Base-by-base conservation (phyloP, 2,329 filamentous ascomycete genomes). In the Lecanicillium sp. region DNA sequence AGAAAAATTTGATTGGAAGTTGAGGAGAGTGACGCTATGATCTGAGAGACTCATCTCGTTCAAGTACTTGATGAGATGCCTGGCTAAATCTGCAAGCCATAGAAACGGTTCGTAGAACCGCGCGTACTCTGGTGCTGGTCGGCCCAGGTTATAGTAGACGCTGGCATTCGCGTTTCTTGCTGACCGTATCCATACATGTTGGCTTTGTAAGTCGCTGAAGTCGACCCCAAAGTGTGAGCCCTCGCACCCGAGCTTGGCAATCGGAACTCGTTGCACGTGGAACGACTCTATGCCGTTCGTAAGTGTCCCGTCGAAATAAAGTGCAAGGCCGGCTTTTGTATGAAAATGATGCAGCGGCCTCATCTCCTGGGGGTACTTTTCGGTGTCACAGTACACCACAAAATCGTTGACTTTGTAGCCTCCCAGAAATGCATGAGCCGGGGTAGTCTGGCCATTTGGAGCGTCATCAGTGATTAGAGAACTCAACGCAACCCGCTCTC, bases 11-110 rank as follows among this genome's bases (percentile, higher is more conserved):
- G 42, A 41, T 8, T 66, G 61, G 45, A 92, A 89, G 37, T 77
- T 60, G 3, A 60, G 39, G 0, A 88, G 62, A 0, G 59, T 57
- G 2, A 83, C 69, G 2, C 51, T 52, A 0, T 47, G 49, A 0
- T 48, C 35, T 11, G 46, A 44, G 8, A 56, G 46, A 3, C 55
- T 47, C 42, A 64, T 57, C 9, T 53, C 36, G 3, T 59, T 55
- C 34, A 84, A 63, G 46, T 73, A 92, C 44, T 88, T 81, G 2
- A 88, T 67, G 17, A 84, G 71, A 49, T 87, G 78, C 51, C 89
- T 90, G 0, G 74, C 69, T 1, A 92, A 62, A 37, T 82, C 71
- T 0, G 77, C 81, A 1, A 89, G 58, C 84, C 84, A 92, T 0
- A 79, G 43, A 44, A 87, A 90, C 0, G 75, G 69, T 0, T 59